Conservation (phyloP, 2,329 filamentous ascomycete species). For the Xylaria sp. region DNA sequence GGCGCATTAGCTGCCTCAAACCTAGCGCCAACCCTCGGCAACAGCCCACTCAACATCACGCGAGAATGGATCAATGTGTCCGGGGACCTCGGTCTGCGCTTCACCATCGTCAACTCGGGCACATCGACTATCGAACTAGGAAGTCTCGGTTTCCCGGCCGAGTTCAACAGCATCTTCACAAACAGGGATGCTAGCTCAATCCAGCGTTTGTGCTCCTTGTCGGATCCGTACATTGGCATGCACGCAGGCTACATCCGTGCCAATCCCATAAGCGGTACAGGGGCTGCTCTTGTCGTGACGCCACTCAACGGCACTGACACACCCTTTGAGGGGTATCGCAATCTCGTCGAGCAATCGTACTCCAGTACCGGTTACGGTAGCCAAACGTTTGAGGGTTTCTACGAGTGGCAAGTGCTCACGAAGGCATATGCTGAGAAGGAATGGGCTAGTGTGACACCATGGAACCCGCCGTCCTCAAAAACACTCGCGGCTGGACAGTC, state of each 20-base stretch:
- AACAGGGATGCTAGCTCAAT: constrained; percentile 59
- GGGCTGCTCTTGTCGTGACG: constrained; percentile 64
- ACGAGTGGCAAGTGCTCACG: constrained; percentile 67
- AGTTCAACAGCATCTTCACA: constrained; percentile 72
- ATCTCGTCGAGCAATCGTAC: constrained; percentile 57
- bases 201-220: constrained; percentile 61
- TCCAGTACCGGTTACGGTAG: constrained; percentile 57
- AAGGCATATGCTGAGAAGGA: constrained; percentile 66
- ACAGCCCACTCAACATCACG: constrained; percentile 56
- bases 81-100: constrained; percentile 61
- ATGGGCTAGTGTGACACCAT: constrained; percentile 61
- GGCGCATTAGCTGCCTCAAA: constrained; percentile 53
- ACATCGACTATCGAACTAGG: constrained; percentile 60
- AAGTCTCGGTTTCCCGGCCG: constrained; percentile 66
- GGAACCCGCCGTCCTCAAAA: constrained; percentile 64
- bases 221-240: constrained; percentile 69
- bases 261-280: constrained; percentile 61
- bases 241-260: constrained; percentile 67
- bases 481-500: constrained; percentile 56
- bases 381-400: constrained; percentile 69
- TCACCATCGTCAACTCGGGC: constrained; percentile 60
- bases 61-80: constrained; percentile 61
- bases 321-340: constrained; percentile 65
- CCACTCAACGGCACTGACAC: constrained; percentile 58
- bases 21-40: constrained; percentile 55